Conservation (phyloP, 2,329 filamentous ascomycete species). For the Colletotrichum melonis region DNA sequence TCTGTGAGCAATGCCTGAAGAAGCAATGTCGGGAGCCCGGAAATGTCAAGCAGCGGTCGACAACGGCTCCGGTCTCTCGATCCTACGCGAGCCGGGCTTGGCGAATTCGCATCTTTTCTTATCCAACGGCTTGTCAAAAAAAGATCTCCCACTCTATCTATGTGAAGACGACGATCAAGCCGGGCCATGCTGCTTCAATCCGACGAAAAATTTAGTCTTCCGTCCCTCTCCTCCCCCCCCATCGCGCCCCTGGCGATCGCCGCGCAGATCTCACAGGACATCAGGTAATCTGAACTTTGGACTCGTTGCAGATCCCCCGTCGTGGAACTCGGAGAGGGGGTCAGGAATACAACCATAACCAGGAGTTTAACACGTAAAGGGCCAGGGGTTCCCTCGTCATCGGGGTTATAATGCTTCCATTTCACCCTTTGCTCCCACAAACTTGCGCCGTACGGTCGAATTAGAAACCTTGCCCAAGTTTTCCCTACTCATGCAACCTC, state of each 20-base stretch:
- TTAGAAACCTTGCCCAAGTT: neutral
- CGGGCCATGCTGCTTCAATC: neutral
- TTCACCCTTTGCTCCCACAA: neutral
- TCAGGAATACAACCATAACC: neutral
- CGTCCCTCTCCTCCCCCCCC: too few relatives aligned
- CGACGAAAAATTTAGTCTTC: conserved; percentile 6
- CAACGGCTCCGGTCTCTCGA: neutral
- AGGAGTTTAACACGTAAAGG: neutral
- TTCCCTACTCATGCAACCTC: neutral
- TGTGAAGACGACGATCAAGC: conserved; percentile 5
- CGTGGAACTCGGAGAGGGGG: conserved; percentile 9
- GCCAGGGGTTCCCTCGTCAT: neutral
- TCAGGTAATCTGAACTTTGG: conserved; percentile 25
- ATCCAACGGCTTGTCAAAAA: too few relatives aligned
- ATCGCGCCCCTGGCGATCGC: conserved; percentile 18
- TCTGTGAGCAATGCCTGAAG: neutral
- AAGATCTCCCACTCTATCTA: conserved; percentile 16
- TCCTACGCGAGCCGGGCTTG: neutral
- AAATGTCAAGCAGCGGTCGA: neutral
- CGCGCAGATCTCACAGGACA: conserved; percentile 30
- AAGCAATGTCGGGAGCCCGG: neutral
- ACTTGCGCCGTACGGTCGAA: neutral
- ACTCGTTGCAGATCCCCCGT: conserved; percentile 20
- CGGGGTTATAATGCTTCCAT: neutral
- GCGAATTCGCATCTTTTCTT: neutral